Evolutionary conservation across 148 eudicot species (phyloP).

Genomic region (Rhododendron ovatum): DNA sequence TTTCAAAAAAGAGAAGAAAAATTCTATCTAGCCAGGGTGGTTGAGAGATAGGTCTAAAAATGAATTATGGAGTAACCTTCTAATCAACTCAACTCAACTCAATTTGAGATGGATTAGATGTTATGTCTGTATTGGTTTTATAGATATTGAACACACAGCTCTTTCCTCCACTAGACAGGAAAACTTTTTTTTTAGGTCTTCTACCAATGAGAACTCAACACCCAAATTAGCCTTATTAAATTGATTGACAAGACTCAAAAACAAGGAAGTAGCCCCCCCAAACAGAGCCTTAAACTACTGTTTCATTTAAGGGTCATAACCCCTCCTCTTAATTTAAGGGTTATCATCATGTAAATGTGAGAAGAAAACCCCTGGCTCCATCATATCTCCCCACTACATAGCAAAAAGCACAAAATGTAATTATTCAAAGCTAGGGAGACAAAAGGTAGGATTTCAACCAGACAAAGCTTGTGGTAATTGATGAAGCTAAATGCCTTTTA

Average conservation of each 20-base stretch:
- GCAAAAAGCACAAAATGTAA: conserved; percentile 16
- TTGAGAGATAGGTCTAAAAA: not conserved
- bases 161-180: not conserved
- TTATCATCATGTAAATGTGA: conserved; percentile 12
- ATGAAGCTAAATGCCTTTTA: conserved; percentile 10
- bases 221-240: not conserved
- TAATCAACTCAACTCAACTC: conserved; percentile 5
- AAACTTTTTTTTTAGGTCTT: not conserved
- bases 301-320: not conserved
- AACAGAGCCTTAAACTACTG: not conserved
- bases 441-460: conserved; percentile 32
- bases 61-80: conserved; percentile 14
- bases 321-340: conserved; percentile 19
- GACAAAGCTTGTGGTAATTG: conserved; percentile 39
- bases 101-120: conserved; percentile 3
- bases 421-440: conserved; percentile 22
- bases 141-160: not conserved
- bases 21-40: not conserved
- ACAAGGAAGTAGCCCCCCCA: conserved; percentile 1
- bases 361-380: conserved; percentile 25
- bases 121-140: not conserved
- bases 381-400: conserved; percentile 16
- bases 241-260: conserved; percentile 37
- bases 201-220: not conserved
- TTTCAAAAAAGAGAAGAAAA: not conserved